These are phyloP conservation scores for Calocera viscosa DNA, from an alignment of 768 basidiomycete genomes.

Conservation along the genomic window DNA sequence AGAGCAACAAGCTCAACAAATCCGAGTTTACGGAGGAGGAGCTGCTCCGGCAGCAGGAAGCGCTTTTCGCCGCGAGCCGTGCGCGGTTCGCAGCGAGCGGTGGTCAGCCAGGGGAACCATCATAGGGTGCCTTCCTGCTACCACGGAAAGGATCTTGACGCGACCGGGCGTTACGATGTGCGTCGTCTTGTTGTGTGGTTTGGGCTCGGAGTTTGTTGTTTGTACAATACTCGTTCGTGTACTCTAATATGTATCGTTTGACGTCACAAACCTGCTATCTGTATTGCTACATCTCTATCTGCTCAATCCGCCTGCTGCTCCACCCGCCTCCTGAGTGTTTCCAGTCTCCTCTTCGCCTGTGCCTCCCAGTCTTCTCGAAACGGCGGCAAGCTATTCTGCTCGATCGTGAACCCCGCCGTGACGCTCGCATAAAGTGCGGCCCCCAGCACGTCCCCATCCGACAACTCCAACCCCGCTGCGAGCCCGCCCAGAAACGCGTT, in stretches of 20 bases:
- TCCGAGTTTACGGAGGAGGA: conserved; percentile 88
- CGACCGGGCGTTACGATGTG: neutral
- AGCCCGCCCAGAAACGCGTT: conserved; percentile 81
- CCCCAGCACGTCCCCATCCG: conserved; percentile 47
- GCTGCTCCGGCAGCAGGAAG: conserved; percentile 73
- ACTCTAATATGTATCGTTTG: conserved; percentile 24
- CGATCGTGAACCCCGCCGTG: conserved; percentile 70
- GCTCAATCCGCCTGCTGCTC: neutral
- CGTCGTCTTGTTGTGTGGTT: neutral
- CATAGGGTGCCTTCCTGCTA: neutral
- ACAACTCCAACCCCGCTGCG: conserved; percentile 52
- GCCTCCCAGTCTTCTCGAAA: conserved; percentile 20
- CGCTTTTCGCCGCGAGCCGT: conserved; percentile 82
- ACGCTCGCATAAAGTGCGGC: conserved; percentile 65
- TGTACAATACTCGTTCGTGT: conserved; percentile 4
- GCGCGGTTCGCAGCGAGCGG: conserved; percentile 27
- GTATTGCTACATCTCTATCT: neutral
- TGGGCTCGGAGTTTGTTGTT: neutral
- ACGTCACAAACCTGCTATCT: neutral
- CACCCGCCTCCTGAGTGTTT: neutral
- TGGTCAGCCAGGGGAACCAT: neutral
- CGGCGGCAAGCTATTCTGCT: conserved; percentile 64
- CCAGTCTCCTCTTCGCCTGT: neutral
- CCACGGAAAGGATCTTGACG: no score
- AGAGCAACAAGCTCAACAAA: conserved; percentile 76